phyloP scores from a whole-genome alignment of 2,329 filamentous ascomycete genomes.

The Penicillium vulpinum region DNA sequence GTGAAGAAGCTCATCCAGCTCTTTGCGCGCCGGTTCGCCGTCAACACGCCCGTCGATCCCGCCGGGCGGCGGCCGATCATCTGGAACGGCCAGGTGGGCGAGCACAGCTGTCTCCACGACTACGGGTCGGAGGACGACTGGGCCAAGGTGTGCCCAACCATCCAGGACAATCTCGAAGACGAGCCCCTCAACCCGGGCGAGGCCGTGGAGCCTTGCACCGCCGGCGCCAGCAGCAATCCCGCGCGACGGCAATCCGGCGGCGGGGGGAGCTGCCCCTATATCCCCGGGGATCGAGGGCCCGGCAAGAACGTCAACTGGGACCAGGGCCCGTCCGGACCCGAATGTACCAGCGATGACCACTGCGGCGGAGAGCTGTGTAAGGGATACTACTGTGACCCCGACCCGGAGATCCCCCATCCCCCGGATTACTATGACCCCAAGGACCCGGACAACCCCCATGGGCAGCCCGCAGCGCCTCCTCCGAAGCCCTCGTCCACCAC shows the following conservation, averaged over 20 bases:
- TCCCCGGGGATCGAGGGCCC: background rate
- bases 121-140: background rate
- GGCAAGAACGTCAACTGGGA: background rate
- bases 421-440: background rate
- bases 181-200: background rate
- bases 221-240: background rate
- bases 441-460: background rate
- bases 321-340: background rate
- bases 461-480: background rate
- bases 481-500: background rate
- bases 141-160: background rate
- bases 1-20: background rate
- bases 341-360: background rate
- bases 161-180: background rate
- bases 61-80: background rate
- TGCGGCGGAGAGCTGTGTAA: background rate
- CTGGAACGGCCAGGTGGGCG: background rate
- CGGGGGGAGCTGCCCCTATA: background rate
- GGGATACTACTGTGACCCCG: background rate
- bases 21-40: background rate
- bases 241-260: background rate
- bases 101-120: background rate
- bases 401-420: background rate
- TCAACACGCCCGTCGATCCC: background rate
- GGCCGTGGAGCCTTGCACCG: background rate